phyloP scores from a whole-genome alignment of 495 filamentous ascomycete species.

The Hypoxylon crocopeplum region DNA sequence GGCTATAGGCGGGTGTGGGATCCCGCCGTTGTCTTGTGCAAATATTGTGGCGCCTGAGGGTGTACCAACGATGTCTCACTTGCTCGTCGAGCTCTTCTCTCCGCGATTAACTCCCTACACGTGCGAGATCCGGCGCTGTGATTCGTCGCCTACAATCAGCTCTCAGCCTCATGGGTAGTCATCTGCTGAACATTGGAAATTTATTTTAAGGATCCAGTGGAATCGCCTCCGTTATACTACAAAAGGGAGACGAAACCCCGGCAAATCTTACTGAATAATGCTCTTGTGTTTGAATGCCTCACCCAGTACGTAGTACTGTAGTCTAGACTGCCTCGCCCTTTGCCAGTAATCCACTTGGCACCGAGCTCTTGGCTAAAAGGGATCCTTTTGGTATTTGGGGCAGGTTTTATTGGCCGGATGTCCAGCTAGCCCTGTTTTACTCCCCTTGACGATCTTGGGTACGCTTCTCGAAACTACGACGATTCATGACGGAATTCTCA shows the following conservation, averaged over 20 bases:
- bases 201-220: constrained; percentile 22
- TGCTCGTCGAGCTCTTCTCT: constrained; percentile 21
- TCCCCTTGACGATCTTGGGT: constrained; percentile 23
- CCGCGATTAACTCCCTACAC: constrained; percentile 37
- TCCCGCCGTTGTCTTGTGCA: constrained; percentile 25
- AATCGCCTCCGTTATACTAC: constrained; percentile 3
- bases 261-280: constrained; percentile 7
- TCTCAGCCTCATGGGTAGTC: constrained; percentile 25
- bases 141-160: constrained; percentile 40
- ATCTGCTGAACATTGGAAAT: constrained; percentile 5
- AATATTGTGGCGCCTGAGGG: constrained; percentile 15
- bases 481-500: constrained; percentile 24
- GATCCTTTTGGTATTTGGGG: neutral
- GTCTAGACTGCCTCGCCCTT: constrained; percentile 2
- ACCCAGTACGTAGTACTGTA: constrained; percentile 11
- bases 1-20: constrained; percentile 18
- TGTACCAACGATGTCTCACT: constrained; percentile 30
- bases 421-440: constrained; percentile 25
- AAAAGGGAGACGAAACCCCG: neutral
- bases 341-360: constrained; percentile 27
- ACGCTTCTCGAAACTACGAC: constrained; percentile 23
- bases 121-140: constrained; percentile 37
- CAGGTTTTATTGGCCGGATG: constrained; percentile 28
- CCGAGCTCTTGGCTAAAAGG: constrained; percentile 14
- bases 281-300: constrained; percentile 5